Evolutionary conservation across 169 alveolate genomes (phyloP), one percentile per base, ranked within the genome.

Genomic region (Perkinsus olseni): DNA sequence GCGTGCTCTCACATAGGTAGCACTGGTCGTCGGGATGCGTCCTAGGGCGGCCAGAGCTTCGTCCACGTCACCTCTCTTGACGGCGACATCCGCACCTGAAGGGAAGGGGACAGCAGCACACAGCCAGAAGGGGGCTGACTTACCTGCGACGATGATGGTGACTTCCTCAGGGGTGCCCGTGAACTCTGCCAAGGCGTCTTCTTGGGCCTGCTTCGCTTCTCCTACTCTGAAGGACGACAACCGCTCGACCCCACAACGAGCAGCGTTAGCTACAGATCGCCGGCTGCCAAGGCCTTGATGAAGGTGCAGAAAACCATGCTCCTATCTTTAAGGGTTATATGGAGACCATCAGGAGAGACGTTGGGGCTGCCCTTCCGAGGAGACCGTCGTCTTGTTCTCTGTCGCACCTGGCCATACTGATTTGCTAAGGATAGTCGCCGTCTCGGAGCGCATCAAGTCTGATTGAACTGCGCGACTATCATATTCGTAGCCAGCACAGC

Each of bases 41-140:
- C 96, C 96, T 39, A 98, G 96, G 95, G 97, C 96, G 94, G 97
- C 96, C 17, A 98, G 96, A 0, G 99, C 99, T 93, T 97, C 97
- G 94, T 97, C 97, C 17, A 97, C 93, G 94, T 98, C 98, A 4
- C 98, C 98, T 93, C 96, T 94, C 93, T 96, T 96, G 74, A 97
- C 92, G 0, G 97, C 97, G 24, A 97, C 92, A 94, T 97, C 98
- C 48, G 97, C 95, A 92, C 97, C 96, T 48, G 97, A 96, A 82
- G 31, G 38, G 11, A 11, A 11, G 8, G 38, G 38, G 6, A 92
- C 48, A 82, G 38, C 39, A 82, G 38, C n/a, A 82, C 20, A 10
- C 91, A 10, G 62, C 24, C 62, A 21, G 36, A 1, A 62, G 31
- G 17, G 34, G 31, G 10, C 8, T 24, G 36, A 97, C 94, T 92